phyloP scores from a whole-genome alignment of 129 eudicot genomes.

The Flaveria brownii region DNA sequence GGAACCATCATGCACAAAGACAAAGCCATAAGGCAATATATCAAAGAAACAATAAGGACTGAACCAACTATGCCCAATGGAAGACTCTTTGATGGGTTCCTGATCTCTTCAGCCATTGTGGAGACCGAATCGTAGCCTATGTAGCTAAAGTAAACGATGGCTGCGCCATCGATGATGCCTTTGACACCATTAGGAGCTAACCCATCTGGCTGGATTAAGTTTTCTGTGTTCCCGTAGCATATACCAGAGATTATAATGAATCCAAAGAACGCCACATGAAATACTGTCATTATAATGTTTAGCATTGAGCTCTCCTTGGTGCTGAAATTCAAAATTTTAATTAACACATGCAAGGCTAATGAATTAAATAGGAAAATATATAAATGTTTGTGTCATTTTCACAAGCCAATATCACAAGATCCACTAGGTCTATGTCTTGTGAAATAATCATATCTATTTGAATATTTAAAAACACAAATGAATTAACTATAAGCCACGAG shows the following conservation, averaged over 20 bases:
- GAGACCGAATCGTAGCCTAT: conserved; percentile 84
- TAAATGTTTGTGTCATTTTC: conserved; percentile 34
- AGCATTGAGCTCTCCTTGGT: conserved; percentile 80
- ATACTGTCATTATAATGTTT: conserved; percentile 67
- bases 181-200: conserved; percentile 60
- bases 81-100: conserved; percentile 59
- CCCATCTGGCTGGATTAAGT: conserved; percentile 62
- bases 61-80: conserved; percentile 69
- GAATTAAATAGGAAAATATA: not conserved
- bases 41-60: conserved; percentile 54
- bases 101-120: conserved; percentile 83
- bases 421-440: conserved; percentile 31
- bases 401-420: conserved; percentile 41
- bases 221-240: conserved; percentile 56
- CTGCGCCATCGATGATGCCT: conserved; percentile 74
- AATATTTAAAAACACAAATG: conserved; percentile 22
- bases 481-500: conserved; percentile 21
- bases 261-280: conserved; percentile 67
- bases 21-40: conserved; percentile 69
- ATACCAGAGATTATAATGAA: conserved; percentile 67
- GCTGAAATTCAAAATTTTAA: conserved; percentile 42
- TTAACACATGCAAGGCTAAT: conserved; percentile 13
- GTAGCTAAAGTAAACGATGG: conserved; percentile 77
- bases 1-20: conserved; percentile 69
- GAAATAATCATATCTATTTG: conserved; percentile 24